Base-by-base conservation (phyloP, 192 early-diverging fungal species). In the Backusella mclennaniae region DNA sequence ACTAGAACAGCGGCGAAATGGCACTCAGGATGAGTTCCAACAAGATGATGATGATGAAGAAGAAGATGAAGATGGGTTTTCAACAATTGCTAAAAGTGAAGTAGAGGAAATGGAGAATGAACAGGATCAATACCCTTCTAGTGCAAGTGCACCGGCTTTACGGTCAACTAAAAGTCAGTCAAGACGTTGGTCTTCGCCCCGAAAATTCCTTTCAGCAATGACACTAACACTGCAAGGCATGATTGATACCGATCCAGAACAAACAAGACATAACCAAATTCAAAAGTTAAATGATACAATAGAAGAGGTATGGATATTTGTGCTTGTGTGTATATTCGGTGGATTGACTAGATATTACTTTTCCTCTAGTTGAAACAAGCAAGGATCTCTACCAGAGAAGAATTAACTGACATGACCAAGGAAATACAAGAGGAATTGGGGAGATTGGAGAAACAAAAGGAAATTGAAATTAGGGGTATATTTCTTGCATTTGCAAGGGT, bases 171-270 rank as follows among this genome's bases (percentile, higher is more conserved):
- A 80, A 71, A 78, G 77, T 36, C 74, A 76, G 35, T 66, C 66
- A 35, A 84, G 79, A 39, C 75, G 81, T 52, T 83, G 84, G 68
- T 87, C 83, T 31, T 80, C 83, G 7, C 71, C 79, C 31, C 71
- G 85, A 7, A 85, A 84, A 42, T 76, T 89, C 14, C 84, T 89
- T 71, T 83, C 81, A 71, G 84, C 86, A 1, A 53, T 89, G 31
- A 87, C 84, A 69, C 83, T 85, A 41, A 95, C 91, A 38, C 76
- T 99, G n/a, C 95, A 97, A 78, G 93, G 95, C 1, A 90, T 98
- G 77, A 95, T 98, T 81, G 96, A 98, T 80, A 95, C 95, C 19
- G 96, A 99, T 80, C 96, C 96, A 1, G 94, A 95, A 56, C 87
- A 90, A n/a, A 93, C 95, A 59, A 89, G 96, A 14, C 89, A 95